A percentile compares a stretch with the other conserved stretches of the same genome.
These are phyloP conservation scores for Hyaloperonospora brassicae DNA, from an alignment of 352 stramenopile species.

Conservation along the genomic window DNA sequence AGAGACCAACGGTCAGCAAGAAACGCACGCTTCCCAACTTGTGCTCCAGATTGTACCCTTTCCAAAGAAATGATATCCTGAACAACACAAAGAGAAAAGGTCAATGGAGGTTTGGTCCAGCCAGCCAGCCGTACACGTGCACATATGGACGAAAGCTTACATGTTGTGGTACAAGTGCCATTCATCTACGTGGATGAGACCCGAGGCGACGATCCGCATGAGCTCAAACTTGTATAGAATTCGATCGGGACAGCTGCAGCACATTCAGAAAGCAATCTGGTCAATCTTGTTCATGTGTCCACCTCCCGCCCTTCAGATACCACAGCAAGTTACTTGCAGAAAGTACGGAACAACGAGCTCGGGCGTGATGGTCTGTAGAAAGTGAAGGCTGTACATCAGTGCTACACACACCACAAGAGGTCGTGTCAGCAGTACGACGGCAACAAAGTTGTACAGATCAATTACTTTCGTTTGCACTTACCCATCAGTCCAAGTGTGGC, in stretches of 20 bases:
- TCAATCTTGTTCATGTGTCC: conserved; percentile 1
- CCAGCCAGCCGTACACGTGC: too few relatives aligned
- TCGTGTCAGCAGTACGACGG: background rate
- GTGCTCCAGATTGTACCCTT: conserved; percentile 77
- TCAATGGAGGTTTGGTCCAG: background rate
- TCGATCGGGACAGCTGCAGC: conserved; percentile 59
- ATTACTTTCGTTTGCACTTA: conserved; percentile 2
- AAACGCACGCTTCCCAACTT: conserved; percentile 53
- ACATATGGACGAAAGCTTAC: conserved; percentile 19
- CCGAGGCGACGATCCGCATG: conserved; percentile 56
- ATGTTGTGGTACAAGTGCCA: conserved; percentile 90
- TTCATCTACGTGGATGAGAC: conserved; percentile 81
- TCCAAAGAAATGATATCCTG: conserved; percentile 83
- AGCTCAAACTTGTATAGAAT: conserved; percentile 36
- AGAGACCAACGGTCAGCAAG: conserved; percentile 28
- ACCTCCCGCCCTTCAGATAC: background rate
- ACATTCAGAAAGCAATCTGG: background rate
- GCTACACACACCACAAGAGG: conserved; percentile 10
- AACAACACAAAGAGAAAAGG: conserved; percentile 2
- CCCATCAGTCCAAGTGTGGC: conserved; percentile 47
- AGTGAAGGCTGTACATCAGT: conserved; percentile 47
- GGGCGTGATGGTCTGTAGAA: conserved; percentile 36
- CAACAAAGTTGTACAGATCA: background rate
- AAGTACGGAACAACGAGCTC: conserved; percentile 35
- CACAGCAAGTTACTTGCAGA: conserved; percentile 26